A percentile compares a stretch with the other conserved stretches of the same genome.
Evolutionary conservation across 768 basidiomycete genomes (phyloP).

Genomic region (Russula olivacea): DNA sequence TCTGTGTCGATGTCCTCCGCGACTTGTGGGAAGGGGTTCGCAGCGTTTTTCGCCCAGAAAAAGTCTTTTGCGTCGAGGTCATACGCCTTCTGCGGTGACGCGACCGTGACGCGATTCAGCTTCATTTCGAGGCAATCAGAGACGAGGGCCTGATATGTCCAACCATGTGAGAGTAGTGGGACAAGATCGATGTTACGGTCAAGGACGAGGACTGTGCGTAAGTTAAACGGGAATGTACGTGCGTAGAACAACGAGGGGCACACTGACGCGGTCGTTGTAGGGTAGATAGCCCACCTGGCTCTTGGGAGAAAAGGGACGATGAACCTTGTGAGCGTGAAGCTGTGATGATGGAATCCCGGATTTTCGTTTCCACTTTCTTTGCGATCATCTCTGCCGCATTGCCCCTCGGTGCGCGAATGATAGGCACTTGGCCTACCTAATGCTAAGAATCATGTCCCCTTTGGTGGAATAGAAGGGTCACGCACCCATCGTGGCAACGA

Average conservation of each 20-base stretch:
- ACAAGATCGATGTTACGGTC: slow-evolving; percentile 94
- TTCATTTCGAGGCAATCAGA: slow-evolving; percentile 98
- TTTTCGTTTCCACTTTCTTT: slow-evolving; percentile 86
- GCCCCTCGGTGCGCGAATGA: slow-evolving; percentile 89
- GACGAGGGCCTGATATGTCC: slow-evolving; percentile 99
- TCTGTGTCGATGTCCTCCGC: slow-evolving; percentile 95
- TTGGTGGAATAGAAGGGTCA: slow-evolving; percentile 1
- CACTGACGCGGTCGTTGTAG: slow-evolving; percentile 79
- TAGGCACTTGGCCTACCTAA: slow-evolving; percentile 74
- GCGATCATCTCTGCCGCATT: slow-evolving; percentile 99
- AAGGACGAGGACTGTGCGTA: slow-evolving; percentile 74
- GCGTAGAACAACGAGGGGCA: neutral
- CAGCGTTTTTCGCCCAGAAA: slow-evolving; percentile 97
- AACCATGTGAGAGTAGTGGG: slow-evolving; percentile 90
- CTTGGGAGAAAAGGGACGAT: no score
- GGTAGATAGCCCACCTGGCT: slow-evolving; percentile 78
- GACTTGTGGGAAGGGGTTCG: slow-evolving; percentile 95
- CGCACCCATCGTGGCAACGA: slow-evolving; percentile 79
- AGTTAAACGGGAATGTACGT: slow-evolving; percentile 10
- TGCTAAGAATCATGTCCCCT: neutral
- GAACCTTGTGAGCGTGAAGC: slow-evolving; percentile 56
- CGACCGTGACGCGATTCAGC: no score
- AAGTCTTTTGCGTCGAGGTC: slow-evolving; percentile 98
- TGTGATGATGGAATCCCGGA: slow-evolving; percentile 76
- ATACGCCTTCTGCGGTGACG: slow-evolving; percentile 70